These are phyloP conservation scores for Diaporthe vaccinii DNA, from an alignment of 2,329 filamentous ascomycete genomes.

Conservation along the genomic window DNA sequence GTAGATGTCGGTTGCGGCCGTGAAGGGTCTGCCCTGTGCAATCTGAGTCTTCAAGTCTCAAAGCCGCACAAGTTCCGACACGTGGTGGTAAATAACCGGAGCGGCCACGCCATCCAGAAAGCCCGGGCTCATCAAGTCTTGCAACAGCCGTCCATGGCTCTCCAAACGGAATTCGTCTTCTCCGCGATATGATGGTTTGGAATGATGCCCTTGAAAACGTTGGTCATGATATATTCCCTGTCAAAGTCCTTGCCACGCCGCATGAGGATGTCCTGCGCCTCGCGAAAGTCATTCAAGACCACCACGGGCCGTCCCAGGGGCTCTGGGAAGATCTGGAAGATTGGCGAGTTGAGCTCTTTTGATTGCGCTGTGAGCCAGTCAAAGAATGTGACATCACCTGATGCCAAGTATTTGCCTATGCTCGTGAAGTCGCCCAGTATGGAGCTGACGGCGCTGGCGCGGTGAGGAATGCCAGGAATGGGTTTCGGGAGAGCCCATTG, in stretches of 20 bases:
- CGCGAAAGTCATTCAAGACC: conserved; percentile 13
- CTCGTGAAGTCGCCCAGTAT: conserved; percentile 45
- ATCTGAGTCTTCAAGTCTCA: conserved; percentile 50
- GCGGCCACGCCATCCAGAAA: conserved; percentile 51
- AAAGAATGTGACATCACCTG: conserved; percentile 33
- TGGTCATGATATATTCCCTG: conserved; percentile 48
- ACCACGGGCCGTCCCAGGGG: conserved; percentile 45
- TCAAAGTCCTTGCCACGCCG: conserved; percentile 21
- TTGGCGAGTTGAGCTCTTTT: conserved; percentile 42
- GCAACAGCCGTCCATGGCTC: conserved; percentile 50
- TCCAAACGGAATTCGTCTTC: conserved; percentile 49
- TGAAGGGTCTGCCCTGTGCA: conserved; percentile 49
- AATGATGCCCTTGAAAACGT: conserved; percentile 41
- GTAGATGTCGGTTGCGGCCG: conserved; percentile 51
- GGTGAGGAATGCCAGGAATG: conserved; percentile 49
- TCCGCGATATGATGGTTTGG: conserved; percentile 52
- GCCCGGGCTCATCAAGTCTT: conserved; percentile 53
- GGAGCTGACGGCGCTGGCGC: conserved; percentile 39
- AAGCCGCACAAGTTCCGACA: conserved; percentile 48
- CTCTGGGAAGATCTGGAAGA: conserved; percentile 52
- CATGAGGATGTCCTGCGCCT: conserved; percentile 23
- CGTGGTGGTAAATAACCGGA: conserved; percentile 40
- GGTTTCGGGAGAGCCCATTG: conserved; percentile 46
- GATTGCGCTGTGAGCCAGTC: conserved; percentile 41
- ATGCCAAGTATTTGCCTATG: conserved; percentile 29